Conservation (phyloP, 495 filamentous ascomycete genomes). For the Tuber borchii region DNA sequence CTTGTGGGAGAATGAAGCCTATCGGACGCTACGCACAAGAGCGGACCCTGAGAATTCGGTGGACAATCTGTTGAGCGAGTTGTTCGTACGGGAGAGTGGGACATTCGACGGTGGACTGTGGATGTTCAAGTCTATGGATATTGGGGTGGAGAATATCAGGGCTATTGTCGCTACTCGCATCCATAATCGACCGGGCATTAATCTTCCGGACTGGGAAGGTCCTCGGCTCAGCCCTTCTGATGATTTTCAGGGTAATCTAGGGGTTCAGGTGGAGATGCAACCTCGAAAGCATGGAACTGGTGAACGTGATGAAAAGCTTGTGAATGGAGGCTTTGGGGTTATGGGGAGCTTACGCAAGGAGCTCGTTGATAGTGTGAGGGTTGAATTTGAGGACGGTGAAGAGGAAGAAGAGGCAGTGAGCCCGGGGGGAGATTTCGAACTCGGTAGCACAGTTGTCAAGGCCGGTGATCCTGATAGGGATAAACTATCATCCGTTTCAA, state of each 20-base stretch:
- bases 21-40: neutral
- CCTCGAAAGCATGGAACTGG: neutral
- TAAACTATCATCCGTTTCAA: neutral
- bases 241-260: neutral
- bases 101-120: neutral
- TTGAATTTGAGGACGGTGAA: neutral
- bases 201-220: neutral
- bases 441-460: neutral
- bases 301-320: neutral
- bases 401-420: neutral
- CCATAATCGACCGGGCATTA: neutral
- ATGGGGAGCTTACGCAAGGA: neutral
- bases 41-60: neutral
- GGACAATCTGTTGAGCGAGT: neutral
- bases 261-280: neutral
- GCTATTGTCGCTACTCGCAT: conserved; percentile 1
- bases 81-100: neutral
- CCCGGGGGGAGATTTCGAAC: neutral
- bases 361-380: neutral
- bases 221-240: neutral
- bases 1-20: conserved; percentile 3
- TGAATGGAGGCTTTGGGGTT: neutral
- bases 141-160: neutral
- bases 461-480: neutral
- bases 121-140: neutral